Evolutionary conservation across 1,284 basidiomycete genomes (phyloP).

Genomic region (Melampsora americana): DNA sequence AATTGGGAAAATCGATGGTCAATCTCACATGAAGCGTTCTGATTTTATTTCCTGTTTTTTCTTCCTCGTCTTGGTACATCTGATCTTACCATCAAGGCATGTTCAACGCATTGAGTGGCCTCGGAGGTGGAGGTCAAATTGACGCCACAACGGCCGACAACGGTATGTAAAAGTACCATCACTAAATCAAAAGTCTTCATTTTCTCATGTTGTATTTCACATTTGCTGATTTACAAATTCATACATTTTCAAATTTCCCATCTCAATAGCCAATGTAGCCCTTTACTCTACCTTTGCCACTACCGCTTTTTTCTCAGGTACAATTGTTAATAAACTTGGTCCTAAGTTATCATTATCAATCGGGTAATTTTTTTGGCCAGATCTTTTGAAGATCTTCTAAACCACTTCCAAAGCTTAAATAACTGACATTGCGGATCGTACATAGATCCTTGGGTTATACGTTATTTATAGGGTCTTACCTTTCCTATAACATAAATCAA

Average conservation of each 20-base stretch:
- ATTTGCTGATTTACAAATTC: slow-evolving; percentile 44
- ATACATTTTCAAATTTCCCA: slow-evolving; percentile 46
- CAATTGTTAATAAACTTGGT: slow-evolving; percentile 64
- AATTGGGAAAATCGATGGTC: neutral
- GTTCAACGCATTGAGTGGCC: slow-evolving; percentile 60
- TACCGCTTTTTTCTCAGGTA: slow-evolving; percentile 64
- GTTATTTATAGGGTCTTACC: slow-evolving; percentile 69
- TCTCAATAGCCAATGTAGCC: slow-evolving; percentile 32
- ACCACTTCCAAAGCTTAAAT: neutral
- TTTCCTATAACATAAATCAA: slow-evolving; percentile 56
- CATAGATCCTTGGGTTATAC: slow-evolving; percentile 49
- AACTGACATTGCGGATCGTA: neutral
- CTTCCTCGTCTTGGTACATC: neutral
- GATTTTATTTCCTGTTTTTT: neutral
- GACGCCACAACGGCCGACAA: slow-evolving; percentile 42
- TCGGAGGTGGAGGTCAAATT: slow-evolving; percentile 56
- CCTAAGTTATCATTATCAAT: slow-evolving; percentile 67
- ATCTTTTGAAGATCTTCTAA: neutral
- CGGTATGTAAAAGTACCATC: neutral
- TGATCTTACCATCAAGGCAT: slow-evolving; percentile 57
- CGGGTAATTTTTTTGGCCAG: slow-evolving; percentile 58
- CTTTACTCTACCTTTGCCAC: slow-evolving; percentile 51
- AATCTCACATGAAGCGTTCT: neutral
- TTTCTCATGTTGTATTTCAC: too few relatives aligned
- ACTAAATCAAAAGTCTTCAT: slow-evolving; percentile 30